Evolutionary conservation across 306 rosid genomes (phyloP), one percentile per base, ranked within the genome.

Genomic region (Malus fusca): DNA sequence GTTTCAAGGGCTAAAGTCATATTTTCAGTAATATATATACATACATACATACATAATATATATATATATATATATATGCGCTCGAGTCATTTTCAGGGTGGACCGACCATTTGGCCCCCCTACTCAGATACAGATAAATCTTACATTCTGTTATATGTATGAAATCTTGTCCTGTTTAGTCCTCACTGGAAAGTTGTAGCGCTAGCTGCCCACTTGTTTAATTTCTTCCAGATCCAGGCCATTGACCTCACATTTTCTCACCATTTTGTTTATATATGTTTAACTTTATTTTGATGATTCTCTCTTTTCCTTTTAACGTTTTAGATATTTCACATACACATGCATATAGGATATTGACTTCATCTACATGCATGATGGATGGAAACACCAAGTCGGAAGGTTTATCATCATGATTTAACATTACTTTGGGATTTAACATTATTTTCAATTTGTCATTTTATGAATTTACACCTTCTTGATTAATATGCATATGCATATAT

Each of bases 11-110:
- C n/a, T n/a, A n/a, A n/a, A n/a, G n/a, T n/a, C n/a, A n/a, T n/a
- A n/a, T n/a, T n/a, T n/a, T n/a, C n/a, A n/a, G n/a, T n/a, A n/a
- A 30, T 3, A 30, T 4, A 30, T 5, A 30, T 4, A 33, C 4
- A 33, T 4, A 31, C 1, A 55, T 21, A 55, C 3, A 9, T 6
- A 25, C 25, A 25, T 25, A 25, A 25, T 25, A 25, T 25, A 25
- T 0, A 25, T 51, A 56, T 56, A 18, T 37, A 4, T 37, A 15
- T 53, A 33, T 21, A 17, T 17, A 43, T 17, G 56, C 56, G 31
- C 55, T 6, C 55, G 21, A 51, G 69, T 84, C 85, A 43, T 77
- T 80, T 76, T 84, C 85, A 52, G 65, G 63, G 73, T 84, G 86
- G 72, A 73, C 87, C 85, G 77, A 80, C 79, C 82, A 73, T 62